phyloP scores from a whole-genome alignment of 2,329 filamentous ascomycete species.

The Trichoderma guizhouense region DNA sequence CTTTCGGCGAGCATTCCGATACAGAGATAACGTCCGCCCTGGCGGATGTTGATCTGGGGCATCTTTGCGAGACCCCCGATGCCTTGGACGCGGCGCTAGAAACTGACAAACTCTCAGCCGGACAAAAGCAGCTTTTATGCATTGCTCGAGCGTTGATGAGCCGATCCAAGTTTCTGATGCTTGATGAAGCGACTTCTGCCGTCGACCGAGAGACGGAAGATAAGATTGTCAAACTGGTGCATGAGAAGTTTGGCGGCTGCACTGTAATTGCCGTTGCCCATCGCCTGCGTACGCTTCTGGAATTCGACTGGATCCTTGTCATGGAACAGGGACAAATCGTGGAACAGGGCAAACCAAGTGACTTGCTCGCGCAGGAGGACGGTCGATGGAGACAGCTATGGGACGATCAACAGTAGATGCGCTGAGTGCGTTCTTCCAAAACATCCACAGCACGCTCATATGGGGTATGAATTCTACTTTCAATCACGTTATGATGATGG shows the following conservation, averaged over 20 bases:
- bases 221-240: constrained; percentile 6
- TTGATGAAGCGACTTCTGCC: constrained; percentile 19
- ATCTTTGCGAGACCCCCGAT: too few relatives aligned
- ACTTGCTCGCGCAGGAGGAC: too few relatives aligned
- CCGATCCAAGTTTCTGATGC: neutral
- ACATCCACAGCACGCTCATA: too few relatives aligned
- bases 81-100: too few relatives aligned
- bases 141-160: constrained; percentile 13
- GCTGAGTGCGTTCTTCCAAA: too few relatives aligned
- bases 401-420: too few relatives aligned
- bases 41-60: too few relatives aligned
- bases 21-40: neutral
- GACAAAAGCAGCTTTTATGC: constrained; percentile 17
- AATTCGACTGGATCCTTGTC: constrained; percentile 14
- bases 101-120: constrained; percentile 7
- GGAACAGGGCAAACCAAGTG: too few relatives aligned
- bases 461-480: too few relatives aligned
- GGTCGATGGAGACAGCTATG: too few relatives aligned
- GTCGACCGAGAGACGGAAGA: constrained; percentile 14
- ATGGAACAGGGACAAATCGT: too few relatives aligned
- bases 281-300: constrained; percentile 7
- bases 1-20: neutral
- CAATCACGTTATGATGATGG: too few relatives aligned
- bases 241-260: neutral
- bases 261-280: constrained; percentile 19